phyloP scores from a whole-genome alignment of 2,329 filamentous ascomycete genomes.

The Thermothelomyces thermophilus region DNA sequence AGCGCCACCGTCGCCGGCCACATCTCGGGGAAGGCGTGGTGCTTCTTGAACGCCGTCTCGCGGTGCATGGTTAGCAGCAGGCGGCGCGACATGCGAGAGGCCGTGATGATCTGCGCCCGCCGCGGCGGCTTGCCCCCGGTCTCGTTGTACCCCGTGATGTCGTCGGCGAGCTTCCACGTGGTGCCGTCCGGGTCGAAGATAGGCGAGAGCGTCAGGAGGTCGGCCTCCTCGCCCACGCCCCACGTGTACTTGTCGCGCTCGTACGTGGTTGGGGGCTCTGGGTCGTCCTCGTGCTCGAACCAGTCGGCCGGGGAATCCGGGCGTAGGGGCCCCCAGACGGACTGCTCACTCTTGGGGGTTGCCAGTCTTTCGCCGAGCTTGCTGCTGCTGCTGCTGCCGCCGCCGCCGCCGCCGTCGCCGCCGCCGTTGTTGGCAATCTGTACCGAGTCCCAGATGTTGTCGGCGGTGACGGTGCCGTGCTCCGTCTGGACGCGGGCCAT shows the following conservation, averaged over 20 bases:
- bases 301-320: constrained; percentile 62
- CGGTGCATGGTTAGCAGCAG: constrained; percentile 84
- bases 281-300: constrained; percentile 67
- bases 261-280: constrained; percentile 61
- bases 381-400: constrained; percentile 31
- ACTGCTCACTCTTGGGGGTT: constrained; percentile 43
- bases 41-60: constrained; percentile 76
- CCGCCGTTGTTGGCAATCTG: too few relatives aligned
- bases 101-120: constrained; percentile 82
- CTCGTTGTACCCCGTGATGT: constrained; percentile 78
- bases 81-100: constrained; percentile 72
- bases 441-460: constrained; percentile 59
- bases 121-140: constrained; percentile 59
- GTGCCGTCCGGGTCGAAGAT: constrained; percentile 87
- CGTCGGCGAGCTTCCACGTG: constrained; percentile 72
- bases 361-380: constrained; percentile 27
- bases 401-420: too few relatives aligned
- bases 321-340: constrained; percentile 79
- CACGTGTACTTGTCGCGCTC: constrained; percentile 77
- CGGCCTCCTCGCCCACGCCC: constrained; percentile 86
- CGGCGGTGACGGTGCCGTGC: constrained; percentile 56
- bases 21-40: constrained; percentile 94
- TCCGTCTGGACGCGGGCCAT: constrained; percentile 72
- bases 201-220: constrained; percentile 86
- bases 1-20: constrained; percentile 84